Base-by-base conservation (phyloP, 345 rosid genomes). In the Noccaea caerulescens region DNA sequence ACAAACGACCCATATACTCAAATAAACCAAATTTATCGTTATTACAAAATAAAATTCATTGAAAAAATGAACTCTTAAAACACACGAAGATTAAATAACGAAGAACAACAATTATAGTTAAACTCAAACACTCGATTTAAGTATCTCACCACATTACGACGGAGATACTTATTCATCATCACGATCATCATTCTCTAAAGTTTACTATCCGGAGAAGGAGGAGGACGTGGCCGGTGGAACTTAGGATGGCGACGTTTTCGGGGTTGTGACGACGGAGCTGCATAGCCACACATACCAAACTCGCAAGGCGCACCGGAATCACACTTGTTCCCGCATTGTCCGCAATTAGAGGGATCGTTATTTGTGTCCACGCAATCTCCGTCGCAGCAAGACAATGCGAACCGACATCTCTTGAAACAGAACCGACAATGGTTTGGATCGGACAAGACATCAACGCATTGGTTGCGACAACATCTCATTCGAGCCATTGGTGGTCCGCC, bases 231-330 rank as follows among this genome's bases (percentile, higher is more conserved):
- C 27, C 14, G 13, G 46, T 14, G 71, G 58, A 5, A 34, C 54
- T 66, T 58, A 59, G 18, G 72, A 58, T 7, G 67, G 32, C 60
- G 72, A 44, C 58, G 69, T 60, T 52, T 68, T 44, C 63, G 16
- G 36, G 73, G 73, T 23, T 25, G 63, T 36, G 63, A 53, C 30
- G 79, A 63, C 1, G 66, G 71, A 46, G 66, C 66, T 20, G 79
- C 79, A 63, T 76, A 76, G 23, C 75, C 79, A 63, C 79, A 76
- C 79, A 76, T 32, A 56, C 79, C 79, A 57, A 76, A 76, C 66
- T 76, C 79, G 42, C 79, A 76, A 38, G 61, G 67, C 4, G 76
- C 76, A 42, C 79, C 71, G 7, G 36, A 3, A 1, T 55, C 71
- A 76, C 79, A 76, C 59, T 61, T 37, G 34, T 63, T 63, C 5